These are phyloP conservation scores for Scheffersomyces titani DNA, from an alignment of 1,139 yeast species.

Conservation along the genomic window DNA sequence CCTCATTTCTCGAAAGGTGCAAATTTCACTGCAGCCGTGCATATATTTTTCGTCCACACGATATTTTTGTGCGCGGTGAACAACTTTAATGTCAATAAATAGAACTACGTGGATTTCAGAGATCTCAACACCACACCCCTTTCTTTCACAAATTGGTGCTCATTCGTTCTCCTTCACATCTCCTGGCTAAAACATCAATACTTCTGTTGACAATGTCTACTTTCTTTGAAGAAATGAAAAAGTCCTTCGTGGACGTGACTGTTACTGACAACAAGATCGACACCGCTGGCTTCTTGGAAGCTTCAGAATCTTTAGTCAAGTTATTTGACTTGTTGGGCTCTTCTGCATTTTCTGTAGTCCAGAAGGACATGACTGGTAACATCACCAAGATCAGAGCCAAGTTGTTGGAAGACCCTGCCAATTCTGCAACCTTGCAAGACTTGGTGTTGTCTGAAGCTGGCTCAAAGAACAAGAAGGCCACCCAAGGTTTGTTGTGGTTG, in stretches of 20 bases:
- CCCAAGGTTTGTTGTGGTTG: constrained; percentile 91
- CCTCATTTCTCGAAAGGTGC: neutral
- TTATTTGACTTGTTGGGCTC: constrained; percentile 84
- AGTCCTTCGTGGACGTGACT: constrained; percentile 75
- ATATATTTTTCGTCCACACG: neutral
- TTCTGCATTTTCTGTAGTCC: constrained; percentile 82
- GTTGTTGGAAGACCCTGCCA: constrained; percentile 63
- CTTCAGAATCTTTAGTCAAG: constrained; percentile 80
- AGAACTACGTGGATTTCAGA: neutral
- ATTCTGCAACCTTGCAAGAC: constrained; percentile 70
- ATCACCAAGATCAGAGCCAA: constrained; percentile 72
- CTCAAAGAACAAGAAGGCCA: constrained; percentile 72
- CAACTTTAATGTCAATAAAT: neutral
- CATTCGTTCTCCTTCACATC: neutral
- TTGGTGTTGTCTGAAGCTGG: constrained; percentile 70
- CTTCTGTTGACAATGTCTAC: constrained; percentile 50
- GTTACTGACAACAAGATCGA: constrained; percentile 63
- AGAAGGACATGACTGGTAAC: constrained; percentile 87
- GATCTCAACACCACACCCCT: neutral
- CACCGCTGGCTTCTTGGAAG: constrained; percentile 77
- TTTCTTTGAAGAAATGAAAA: constrained; percentile 76
- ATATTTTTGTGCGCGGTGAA: neutral
- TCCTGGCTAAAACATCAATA: neutral
- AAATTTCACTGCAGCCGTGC: neutral
- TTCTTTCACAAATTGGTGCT: neutral